Base-by-base conservation (phyloP, 2,329 filamentous ascomycete genomes). In the Aureobasidium pullulans region DNA sequence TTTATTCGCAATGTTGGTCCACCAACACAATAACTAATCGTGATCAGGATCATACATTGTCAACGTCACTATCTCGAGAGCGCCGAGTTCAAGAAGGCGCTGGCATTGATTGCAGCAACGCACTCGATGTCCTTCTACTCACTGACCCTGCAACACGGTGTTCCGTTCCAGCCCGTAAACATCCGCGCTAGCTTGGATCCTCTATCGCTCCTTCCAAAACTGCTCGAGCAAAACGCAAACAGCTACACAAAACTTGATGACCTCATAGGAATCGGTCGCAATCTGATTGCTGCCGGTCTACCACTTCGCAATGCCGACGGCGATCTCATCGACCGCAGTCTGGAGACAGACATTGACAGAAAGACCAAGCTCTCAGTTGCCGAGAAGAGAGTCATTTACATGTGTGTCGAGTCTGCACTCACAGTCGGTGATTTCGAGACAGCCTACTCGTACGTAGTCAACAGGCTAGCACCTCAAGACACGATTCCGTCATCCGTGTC, bases 401-500 rank as follows among this genome's bases (percentile, higher is more conserved):
- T 93, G 87, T 90, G 89, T 63, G 84, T 93, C 42, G 85, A 90
- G 68, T 85, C 87, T 13, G 88, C 89, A 11, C 78, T 94, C 1
- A 78, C 79, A 9, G 88, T 92, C 68, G 85, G 91, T 63, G 90
- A 85, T 69, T 94, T 94, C 62, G 90, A 95, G 69, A 94, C 89
- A 0, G 89, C 89, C 10, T 94, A 93, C 70, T 92, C 88, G 0
- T 93, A 89, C 68, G 86, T 92, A 1, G 82, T 90, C 48, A 90
- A 85, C 67, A 83, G 87, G 23, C 77, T 94, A 31, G 68, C 69
- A 2, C 73, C 70, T 6, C 67, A 69, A 13, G 71, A 61, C 62
- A 69, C 62, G 52, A 65, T 60, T 11, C 64, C 62, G 62, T 66
- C 13, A 42, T 61, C 28, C 56, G 59, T n/a, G 59, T 62, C 31